Percentiles rank a stretch among this genome's conserved stretches.
These are phyloP conservation scores for Aurantiochytrium sp. DNA, from an alignment of 108 stramenopile genomes.

Conservation along the genomic window DNA sequence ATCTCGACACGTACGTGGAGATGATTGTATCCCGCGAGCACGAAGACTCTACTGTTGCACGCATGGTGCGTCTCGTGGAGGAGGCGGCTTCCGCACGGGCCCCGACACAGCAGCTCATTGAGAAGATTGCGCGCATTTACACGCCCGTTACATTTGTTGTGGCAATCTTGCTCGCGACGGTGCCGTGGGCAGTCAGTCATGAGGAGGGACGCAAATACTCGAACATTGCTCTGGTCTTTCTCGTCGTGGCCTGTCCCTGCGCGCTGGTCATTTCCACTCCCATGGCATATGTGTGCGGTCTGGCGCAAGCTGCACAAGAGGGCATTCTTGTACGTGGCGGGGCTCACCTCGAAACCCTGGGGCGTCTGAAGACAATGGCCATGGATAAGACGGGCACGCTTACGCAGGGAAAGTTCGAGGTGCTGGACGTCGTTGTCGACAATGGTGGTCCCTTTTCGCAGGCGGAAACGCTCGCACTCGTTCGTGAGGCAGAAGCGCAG, in stretches of 20 bases:
- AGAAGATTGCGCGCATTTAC: conserved; percentile 70
- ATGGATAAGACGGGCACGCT: conserved; percentile 84
- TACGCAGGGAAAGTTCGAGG: conserved; percentile 63
- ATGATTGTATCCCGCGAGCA: conserved; percentile 61
- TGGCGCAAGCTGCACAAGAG: conserved; percentile 69
- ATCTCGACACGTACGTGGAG: conserved; percentile 60
- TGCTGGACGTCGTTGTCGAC: neutral
- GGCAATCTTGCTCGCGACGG: conserved; percentile 62
- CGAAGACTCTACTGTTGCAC: conserved; percentile 66
- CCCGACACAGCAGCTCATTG: conserved; percentile 11
- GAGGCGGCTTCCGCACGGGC: neutral
- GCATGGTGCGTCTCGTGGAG: neutral
- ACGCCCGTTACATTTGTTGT: conserved; percentile 68
- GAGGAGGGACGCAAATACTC: conserved; percentile 56
- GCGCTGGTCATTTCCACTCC: conserved; percentile 83
- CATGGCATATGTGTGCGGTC: conserved; percentile 73
- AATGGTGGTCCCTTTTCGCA: neutral
- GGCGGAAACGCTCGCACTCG: neutral
- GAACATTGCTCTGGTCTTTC: conserved; percentile 66
- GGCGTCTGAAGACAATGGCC: conserved; percentile 61
- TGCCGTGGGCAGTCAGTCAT: conserved; percentile 65
- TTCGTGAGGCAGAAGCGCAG: neutral
- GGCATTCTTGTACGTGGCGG: conserved; percentile 80
- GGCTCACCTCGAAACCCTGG: conserved; percentile 61
- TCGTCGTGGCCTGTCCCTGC: conserved; percentile 87